Conservation (phyloP, 169 alveolate genomes). For the Besnoitia besnoiti region DNA sequence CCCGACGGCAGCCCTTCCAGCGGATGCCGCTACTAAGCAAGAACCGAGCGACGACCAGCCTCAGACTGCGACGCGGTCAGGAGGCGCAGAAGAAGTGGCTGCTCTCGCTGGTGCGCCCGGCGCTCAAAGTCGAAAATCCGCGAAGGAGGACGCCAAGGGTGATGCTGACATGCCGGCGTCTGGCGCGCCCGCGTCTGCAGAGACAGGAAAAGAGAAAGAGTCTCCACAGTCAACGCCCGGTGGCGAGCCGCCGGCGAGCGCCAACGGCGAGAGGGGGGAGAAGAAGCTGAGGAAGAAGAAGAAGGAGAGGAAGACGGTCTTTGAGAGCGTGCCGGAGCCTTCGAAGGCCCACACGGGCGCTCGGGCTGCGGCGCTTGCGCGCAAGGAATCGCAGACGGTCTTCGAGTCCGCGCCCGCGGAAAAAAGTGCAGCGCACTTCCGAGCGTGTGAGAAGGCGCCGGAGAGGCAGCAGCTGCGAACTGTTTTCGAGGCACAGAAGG, state of each 20-base stretch:
- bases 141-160: not conserved
- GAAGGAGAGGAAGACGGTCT: conserved; percentile 33
- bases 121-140: not conserved
- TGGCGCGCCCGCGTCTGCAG: not conserved
- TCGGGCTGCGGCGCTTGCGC: not conserved
- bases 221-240: not conserved
- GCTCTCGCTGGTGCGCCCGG: not conserved
- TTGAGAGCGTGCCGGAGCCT: conserved; percentile 18
- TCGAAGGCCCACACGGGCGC: conserved; percentile 26
- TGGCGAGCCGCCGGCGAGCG: not conserved
- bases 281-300: conserved; percentile 19
- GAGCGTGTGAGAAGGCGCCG: conserved; percentile 9
- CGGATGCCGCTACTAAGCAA: too few relatives aligned
- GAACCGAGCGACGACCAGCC: too few relatives aligned
- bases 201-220: not conserved
- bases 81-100: not conserved
- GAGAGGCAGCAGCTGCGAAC: not conserved
- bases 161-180: not conserved
- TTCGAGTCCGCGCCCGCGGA: not conserved
- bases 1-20: too few relatives aligned
- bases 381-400: conserved; percentile 7
- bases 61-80: not conserved
- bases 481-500: not conserved
- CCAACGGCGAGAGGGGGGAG: not conserved
- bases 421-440: not conserved